A percentile compares a stretch with the other conserved stretches of the same genome.
These are phyloP conservation scores for Panaeolus cyanescens DNA, from an alignment of 768 basidiomycete species.

Conservation along the genomic window DNA sequence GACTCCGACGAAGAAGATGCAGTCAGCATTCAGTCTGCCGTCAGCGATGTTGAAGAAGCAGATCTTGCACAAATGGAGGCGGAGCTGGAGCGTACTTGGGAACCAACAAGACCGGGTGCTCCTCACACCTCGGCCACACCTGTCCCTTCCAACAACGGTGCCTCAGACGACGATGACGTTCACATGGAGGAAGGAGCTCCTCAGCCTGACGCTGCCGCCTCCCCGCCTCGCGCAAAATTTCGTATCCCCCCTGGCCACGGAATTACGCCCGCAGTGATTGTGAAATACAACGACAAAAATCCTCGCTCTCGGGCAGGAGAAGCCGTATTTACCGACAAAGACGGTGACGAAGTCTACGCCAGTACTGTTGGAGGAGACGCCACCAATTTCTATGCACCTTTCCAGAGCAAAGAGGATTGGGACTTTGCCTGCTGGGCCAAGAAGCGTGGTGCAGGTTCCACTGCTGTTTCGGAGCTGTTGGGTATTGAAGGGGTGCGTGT, in stretches of 20 bases:
- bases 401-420: conserved; percentile 40
- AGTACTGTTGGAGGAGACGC: not conserved
- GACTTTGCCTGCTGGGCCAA: conserved; percentile 44
- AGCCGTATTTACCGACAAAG: not conserved
- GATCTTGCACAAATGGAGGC: not conserved
- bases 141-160: not conserved
- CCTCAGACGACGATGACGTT: not conserved
- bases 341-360: not conserved
- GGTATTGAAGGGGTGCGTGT: conserved; percentile 38
- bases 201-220: no score
- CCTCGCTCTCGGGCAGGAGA: conserved; percentile 2
- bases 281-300: not conserved
- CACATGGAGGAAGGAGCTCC: not conserved
- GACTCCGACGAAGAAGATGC: no score
- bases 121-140: not conserved
- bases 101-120: not conserved
- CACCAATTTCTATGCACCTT: conserved; percentile 28
- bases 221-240: not conserved
- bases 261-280: not conserved
- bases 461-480: conserved; percentile 38
- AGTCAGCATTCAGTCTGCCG: no score
- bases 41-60: no score
- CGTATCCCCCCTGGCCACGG: not conserved
- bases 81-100: not conserved
- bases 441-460: conserved; percentile 32